phyloP scores from a whole-genome alignment of 2,329 filamentous ascomycete species.

The Claviceps cyperi region DNA sequence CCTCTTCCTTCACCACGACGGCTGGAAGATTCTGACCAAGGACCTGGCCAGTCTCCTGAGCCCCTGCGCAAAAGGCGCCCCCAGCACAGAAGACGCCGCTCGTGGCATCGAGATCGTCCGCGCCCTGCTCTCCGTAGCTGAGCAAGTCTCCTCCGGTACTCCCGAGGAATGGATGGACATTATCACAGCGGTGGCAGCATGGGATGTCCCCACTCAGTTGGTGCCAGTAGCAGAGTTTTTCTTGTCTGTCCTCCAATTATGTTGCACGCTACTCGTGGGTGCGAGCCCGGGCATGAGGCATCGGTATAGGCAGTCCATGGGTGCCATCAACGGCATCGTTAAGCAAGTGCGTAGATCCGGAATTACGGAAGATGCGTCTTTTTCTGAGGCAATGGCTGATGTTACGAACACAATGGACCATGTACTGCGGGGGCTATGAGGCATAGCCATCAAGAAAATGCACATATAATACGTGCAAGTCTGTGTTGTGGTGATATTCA shows the following conservation, averaged over 20 bases:
- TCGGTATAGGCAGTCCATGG: constrained; percentile 36
- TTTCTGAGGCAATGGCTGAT: constrained; percentile 32
- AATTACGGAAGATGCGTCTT: constrained; percentile 12
- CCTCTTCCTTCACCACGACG: constrained; percentile 33
- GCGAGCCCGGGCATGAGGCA: constrained; percentile 31
- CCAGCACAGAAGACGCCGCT: constrained; percentile 1
- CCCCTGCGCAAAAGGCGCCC: constrained; percentile 8
- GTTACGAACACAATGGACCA: constrained; percentile 19
- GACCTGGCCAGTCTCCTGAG: constrained; percentile 34
- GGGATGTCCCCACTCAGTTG: constrained; percentile 17
- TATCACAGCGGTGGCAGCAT: constrained; percentile 36
- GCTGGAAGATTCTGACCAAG: constrained; percentile 36
- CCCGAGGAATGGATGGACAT: constrained; percentile 43
- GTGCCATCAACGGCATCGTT: constrained; percentile 34
- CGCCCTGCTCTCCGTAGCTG: constrained; percentile 36
- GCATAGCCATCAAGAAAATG: neutral
- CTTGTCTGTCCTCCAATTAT: constrained; percentile 40
- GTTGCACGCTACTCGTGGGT: constrained; percentile 33
- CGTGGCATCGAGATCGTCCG: constrained; percentile 42
- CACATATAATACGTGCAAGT: too few relatives aligned
- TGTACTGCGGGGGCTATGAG: neutral
- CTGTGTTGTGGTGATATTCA: too few relatives aligned
- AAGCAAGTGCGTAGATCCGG: constrained; percentile 22
- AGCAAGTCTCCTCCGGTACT: constrained; percentile 28
- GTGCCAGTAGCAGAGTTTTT: constrained; percentile 30